Percentiles rank a stretch among this genome's conserved stretches.
phyloP scores from a whole-genome alignment of 495 filamentous ascomycete species.

The Podospora didyma region DNA sequence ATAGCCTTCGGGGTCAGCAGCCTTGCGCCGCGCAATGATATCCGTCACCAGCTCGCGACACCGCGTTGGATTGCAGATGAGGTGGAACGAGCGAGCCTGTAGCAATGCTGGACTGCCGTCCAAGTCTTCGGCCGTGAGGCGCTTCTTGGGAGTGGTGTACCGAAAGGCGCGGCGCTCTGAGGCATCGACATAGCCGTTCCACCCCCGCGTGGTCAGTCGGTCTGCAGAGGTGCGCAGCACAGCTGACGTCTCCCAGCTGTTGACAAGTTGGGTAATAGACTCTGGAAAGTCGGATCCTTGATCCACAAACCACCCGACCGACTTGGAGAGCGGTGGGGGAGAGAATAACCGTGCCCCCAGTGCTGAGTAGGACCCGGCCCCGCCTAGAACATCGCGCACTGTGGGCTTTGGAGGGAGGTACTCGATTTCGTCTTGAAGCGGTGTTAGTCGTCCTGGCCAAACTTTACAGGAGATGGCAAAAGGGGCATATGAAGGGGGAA shows the following conservation, averaged over 20 bases:
- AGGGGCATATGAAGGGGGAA: background rate
- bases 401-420: constrained; percentile 58
- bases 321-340: constrained; percentile 50
- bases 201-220: constrained; percentile 80
- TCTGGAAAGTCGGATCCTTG: constrained; percentile 80
- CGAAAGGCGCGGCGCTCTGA: constrained; percentile 64
- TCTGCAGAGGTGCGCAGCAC: constrained; percentile 60
- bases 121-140: constrained; percentile 53
- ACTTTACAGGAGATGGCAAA: background rate
- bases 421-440: constrained; percentile 78
- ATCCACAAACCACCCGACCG: constrained; percentile 89
- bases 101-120: constrained; percentile 48
- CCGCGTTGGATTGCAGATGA: constrained; percentile 79
- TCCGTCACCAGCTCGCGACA: constrained; percentile 59
- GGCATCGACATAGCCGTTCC: constrained; percentile 72
- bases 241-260: constrained; percentile 68
- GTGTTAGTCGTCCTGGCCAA: constrained; percentile 12
- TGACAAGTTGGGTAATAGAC: constrained; percentile 56
- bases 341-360: constrained; percentile 86
- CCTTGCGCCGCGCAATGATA: constrained; percentile 11
- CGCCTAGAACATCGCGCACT: constrained; percentile 72
- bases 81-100: constrained; percentile 72
- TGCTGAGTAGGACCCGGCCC: constrained; percentile 80
- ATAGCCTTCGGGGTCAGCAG: constrained; percentile 13
- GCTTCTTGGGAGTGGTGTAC: constrained; percentile 82